Conservation (phyloP, 2,329 filamentous ascomycete species). For the Dothistroma septosporum region DNA sequence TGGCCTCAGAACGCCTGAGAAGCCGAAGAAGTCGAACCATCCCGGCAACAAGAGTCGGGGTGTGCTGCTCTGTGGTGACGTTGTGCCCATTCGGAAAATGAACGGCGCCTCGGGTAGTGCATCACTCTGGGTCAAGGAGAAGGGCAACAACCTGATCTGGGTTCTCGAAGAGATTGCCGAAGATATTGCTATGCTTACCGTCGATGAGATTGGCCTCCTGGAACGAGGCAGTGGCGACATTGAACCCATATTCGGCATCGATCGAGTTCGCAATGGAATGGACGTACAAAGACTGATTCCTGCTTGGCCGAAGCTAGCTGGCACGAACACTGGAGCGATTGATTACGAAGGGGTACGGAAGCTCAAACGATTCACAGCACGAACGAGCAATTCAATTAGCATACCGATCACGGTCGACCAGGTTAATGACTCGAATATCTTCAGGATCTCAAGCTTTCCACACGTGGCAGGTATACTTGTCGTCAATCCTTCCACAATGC, state of each 20-base stretch:
- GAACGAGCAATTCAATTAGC: conserved; percentile 69
- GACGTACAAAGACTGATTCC: conserved; percentile 77
- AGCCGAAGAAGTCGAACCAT: conserved; percentile 31
- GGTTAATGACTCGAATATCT: conserved; percentile 62
- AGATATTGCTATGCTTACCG: conserved; percentile 72
- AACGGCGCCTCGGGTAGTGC: conserved; percentile 89
- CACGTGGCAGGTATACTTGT: conserved; percentile 98
- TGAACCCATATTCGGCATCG: conserved; percentile 80
- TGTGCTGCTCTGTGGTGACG: conserved; percentile 89
- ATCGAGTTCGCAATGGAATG: conserved; percentile 61
- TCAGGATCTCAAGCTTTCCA: conserved; percentile 88
- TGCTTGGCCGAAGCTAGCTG: conserved; percentile 71
- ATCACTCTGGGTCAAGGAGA: conserved; percentile 98
- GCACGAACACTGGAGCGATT: conserved; percentile 66
- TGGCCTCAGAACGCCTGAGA: conserved; percentile 48
- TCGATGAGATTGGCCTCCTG: conserved; percentile 75
- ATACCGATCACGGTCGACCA: conserved; percentile 81
- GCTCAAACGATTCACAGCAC: conserved; percentile 78
- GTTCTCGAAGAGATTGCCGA: conserved; percentile 97
- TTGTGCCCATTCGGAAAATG: conserved; percentile 95
- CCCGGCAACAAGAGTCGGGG: conserved; percentile 74
- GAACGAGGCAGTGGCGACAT: conserved; percentile 68
- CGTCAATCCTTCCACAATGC: conserved; percentile 70
- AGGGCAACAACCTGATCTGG: conserved; percentile 90
- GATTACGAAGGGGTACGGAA: conserved; percentile 72